Percentiles rank a stretch among this genome's conserved stretches.
Evolutionary conservation across 805 yeast species (phyloP).

Genomic region (Spathaspora boniae): DNA sequence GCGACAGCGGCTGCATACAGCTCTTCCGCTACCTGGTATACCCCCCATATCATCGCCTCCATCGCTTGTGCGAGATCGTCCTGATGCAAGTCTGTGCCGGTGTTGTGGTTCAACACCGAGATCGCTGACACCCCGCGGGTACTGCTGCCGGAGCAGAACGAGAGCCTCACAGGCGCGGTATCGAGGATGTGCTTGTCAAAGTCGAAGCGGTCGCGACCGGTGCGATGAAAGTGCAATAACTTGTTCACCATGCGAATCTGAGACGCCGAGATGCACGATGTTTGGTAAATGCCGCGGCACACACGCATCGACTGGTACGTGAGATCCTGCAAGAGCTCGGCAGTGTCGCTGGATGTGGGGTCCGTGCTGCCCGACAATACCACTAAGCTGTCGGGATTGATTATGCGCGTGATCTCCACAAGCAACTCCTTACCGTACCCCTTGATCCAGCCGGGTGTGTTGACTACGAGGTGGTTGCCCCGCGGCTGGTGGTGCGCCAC

Average conservation of each 20-base stretch:
- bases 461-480: constrained; percentile 51
- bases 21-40: constrained; percentile 16
- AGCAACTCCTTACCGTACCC: constrained; percentile 77
- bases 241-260: constrained; percentile 52
- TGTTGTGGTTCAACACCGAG: constrained; percentile 21
- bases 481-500: constrained; percentile 13
- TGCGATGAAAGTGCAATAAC: constrained; percentile 52
- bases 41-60: constrained; percentile 42
- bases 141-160: constrained; percentile 14
- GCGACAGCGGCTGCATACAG: not conserved
- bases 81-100: constrained; percentile 14
- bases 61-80: constrained; percentile 27
- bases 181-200: constrained; percentile 22
- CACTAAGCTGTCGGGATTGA: constrained; percentile 55
- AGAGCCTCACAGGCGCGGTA: constrained; percentile 23
- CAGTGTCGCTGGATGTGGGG: constrained; percentile 19
- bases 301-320: constrained; percentile 22
- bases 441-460: constrained; percentile 89
- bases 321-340: constrained; percentile 26
- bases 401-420: constrained; percentile 38
- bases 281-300: constrained; percentile 31
- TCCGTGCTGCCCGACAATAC: constrained; percentile 38
- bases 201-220: constrained; percentile 13
- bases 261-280: constrained; percentile 43
- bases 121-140: constrained; percentile 16